Evolutionary conservation across 2,329 filamentous ascomycete genomes (phyloP).

Genomic region (Xenosphaeropsis pyriputrescens): DNA sequence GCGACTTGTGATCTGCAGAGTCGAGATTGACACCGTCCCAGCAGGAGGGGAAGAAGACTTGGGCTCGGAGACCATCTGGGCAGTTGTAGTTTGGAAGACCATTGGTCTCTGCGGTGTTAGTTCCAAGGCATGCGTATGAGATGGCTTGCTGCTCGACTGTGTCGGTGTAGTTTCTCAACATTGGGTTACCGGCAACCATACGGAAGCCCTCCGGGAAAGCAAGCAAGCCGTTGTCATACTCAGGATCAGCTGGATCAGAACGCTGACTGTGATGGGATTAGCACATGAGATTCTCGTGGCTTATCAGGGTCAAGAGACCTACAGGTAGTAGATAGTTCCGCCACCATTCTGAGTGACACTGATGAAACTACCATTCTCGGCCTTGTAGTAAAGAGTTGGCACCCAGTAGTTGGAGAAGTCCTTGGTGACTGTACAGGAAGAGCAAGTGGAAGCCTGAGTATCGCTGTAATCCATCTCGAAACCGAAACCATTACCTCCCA

Average conservation of each 20-base stretch:
- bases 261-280: conserved; percentile 20
- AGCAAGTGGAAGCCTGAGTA: conserved; percentile 40
- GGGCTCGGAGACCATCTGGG: conserved; percentile 31
- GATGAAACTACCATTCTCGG: conserved; percentile 39
- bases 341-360: conserved; percentile 28
- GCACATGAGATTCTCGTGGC: background rate
- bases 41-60: conserved; percentile 44
- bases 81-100: conserved; percentile 40
- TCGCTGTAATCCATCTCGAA: conserved; percentile 35
- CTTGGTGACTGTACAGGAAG: conserved; percentile 45
- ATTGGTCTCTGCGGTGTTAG: conserved; percentile 27
- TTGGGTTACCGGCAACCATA: conserved; percentile 48
- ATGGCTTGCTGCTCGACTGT: conserved; percentile 33
- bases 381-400: conserved; percentile 38
- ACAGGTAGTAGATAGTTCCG: conserved; percentile 41
- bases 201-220: conserved; percentile 48
- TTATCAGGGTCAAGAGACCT: conserved; percentile 7
- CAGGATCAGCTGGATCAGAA: conserved; percentile 20
- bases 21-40: conserved; percentile 47
- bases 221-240: conserved; percentile 29
- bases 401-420: conserved; percentile 59
- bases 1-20: conserved; percentile 35
- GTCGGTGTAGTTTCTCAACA: conserved; percentile 30
- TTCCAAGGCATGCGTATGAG: conserved; percentile 38
- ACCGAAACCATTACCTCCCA: conserved; percentile 46